phyloP scores from a whole-genome alignment of 352 stramenopile species.

The Globisporangium polare region DNA sequence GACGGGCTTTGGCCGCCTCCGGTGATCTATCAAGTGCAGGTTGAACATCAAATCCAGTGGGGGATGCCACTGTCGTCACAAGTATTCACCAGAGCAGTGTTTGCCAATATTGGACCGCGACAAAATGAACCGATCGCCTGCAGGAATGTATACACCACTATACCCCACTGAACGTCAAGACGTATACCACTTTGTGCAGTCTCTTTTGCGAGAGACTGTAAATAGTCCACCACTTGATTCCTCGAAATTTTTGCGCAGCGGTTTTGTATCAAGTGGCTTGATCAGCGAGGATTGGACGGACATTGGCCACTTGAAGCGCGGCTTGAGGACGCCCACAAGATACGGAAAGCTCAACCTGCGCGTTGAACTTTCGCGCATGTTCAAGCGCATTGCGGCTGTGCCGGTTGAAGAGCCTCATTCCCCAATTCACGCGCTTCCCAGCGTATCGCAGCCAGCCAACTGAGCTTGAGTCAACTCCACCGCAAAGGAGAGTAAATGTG shows the following conservation, averaged over 20 bases:
- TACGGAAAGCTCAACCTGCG: conserved; percentile 11
- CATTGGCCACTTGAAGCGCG: conserved; percentile 5
- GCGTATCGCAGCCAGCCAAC: neutral
- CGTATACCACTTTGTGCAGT: neutral
- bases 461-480: neutral
- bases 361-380: conserved; percentile 7
- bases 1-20: neutral
- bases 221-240: conserved; percentile 15
- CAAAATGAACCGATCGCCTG: too few relatives aligned
- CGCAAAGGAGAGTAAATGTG: neutral
- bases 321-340: conserved; percentile 20
- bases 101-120: too few relatives aligned
- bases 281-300: neutral
- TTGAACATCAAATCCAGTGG: conserved; percentile 4
- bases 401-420: neutral
- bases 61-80: neutral
- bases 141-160: neutral
- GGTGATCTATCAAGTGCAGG: conserved; percentile 5
- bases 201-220: neutral
- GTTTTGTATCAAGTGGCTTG: conserved; percentile 9
- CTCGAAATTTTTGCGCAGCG: conserved; percentile 8
- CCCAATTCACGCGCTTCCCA: conserved; percentile 1
- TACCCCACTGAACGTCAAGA: neutral
- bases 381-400: neutral
- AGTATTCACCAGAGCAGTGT: neutral